Evolutionary conservation across 441 rosid genomes (phyloP), one percentile per base, ranked within the genome.

Genomic region (Pelargonium australe): DNA sequence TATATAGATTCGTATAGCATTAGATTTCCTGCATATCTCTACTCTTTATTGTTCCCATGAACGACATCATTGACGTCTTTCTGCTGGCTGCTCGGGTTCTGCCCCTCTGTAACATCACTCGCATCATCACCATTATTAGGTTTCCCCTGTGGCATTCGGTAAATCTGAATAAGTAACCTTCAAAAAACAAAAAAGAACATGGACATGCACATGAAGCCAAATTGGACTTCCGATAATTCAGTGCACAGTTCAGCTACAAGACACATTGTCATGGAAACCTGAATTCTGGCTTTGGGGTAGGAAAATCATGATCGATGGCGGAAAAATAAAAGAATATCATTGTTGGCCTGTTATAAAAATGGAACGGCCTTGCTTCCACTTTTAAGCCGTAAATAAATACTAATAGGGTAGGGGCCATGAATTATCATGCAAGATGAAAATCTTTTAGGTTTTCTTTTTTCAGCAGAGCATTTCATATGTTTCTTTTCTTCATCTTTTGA

Each of bases 141-240:
- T 73, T 84, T 88, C 64, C 47, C 82, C 19, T 79, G 74, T 13
- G 68, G 53, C 61, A 58, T 81, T 4, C 79, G 86, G 17, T 9
- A 69, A 70, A 63, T 72, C 16, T 66, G 11, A 3, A 84, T 67
- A 63, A 82, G 85, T 9, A 78, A 87, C 86, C 83, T 83, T 62
- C 37, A 67, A 60, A 60, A 53, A 43, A 20, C 2, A 51, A 62
- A 72, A 47, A 64, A 31, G 0, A 17, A 14, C 69, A 9, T 47
- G 63, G 17, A 69, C 12, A 14, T 25, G 65, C 0, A 65, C 63
- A 2, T 10, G 10, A 63, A 1, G n/a, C n/a, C 43, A 25, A 43
- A 68, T 11, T 45, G 14, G n/a, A 45, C n/a, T 45, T 45, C n/a
- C 37, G 37, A 31, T 2, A 31, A 31, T 31, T 31, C 3, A 31